These are phyloP conservation scores for Nemania sp. DNA, from an alignment of 2,329 filamentous ascomycete genomes.

Conservation along the genomic window DNA sequence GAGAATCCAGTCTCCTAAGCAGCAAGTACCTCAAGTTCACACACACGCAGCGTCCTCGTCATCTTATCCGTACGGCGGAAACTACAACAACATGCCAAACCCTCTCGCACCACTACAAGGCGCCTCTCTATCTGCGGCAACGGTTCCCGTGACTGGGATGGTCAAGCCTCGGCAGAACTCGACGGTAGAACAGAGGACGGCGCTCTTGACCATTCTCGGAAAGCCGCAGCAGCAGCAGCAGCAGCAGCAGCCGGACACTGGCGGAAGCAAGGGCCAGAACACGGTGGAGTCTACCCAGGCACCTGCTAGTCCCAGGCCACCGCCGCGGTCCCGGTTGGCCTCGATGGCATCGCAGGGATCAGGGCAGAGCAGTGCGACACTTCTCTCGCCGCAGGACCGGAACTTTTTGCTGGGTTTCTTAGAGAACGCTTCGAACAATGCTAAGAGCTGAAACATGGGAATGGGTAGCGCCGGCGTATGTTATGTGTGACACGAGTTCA, in stretches of 20 bases:
- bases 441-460: constrained; percentile 37
- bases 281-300: constrained; percentile 29
- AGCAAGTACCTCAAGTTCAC: constrained; percentile 25
- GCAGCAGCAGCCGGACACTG: constrained; percentile 32
- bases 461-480: background rate
- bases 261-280: constrained; percentile 40
- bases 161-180: constrained; percentile 42
- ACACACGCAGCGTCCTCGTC: constrained; percentile 21
- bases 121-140: constrained; percentile 36
- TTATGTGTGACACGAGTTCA: no score
- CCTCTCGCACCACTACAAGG: constrained; percentile 33
- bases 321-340: constrained; percentile 44
- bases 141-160: constrained; percentile 34
- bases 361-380: constrained; percentile 54
- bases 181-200: constrained; percentile 48
- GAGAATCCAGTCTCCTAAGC: constrained; percentile 27
- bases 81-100: constrained; percentile 30
- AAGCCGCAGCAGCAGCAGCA: no score
- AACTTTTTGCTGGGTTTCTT: constrained; percentile 77
- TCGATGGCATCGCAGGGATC: constrained; percentile 48
- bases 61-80: constrained; percentile 32
- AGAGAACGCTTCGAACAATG: constrained; percentile 54
- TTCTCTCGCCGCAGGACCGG: constrained; percentile 71
- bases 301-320: constrained; percentile 20
- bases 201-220: constrained; percentile 65